Evolutionary conservation across 2,329 filamentous ascomycete species (phyloP), one percentile per base, ranked within the genome.

Genomic region (Colletotrichum echinochloae): DNA sequence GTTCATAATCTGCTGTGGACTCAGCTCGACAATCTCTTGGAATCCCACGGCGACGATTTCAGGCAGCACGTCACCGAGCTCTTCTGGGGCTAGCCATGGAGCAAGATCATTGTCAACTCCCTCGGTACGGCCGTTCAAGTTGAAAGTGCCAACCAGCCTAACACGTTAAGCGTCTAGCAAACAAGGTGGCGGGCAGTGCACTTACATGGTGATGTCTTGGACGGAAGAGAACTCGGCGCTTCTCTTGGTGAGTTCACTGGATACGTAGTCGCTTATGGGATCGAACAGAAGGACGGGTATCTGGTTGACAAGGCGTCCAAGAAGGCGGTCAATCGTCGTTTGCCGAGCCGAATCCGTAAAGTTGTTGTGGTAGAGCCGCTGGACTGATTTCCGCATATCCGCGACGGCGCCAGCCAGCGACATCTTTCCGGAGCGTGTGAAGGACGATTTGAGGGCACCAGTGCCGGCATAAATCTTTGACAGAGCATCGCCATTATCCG

Each of bases 1-100:
- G 74, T 97, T 97, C 94, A 99, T 98, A 77, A 99, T 98, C 77
- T 99, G 96, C 79, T 98, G 95, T 20, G 97, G 96, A 75, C 94
- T 98, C 56, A 99, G 84, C 77, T 97, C 94, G n/a, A 99, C 96
- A 73, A 99, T 98, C 80, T 99, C 96, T 78, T 99, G 96, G 76
- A 99, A 98, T 0, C 94, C 96, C 20, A 98, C 91, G 9, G 92
- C 94, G 61, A 97, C 90, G 46, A 99, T 93, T 69, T 95, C 93
- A 7, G 96, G 95, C 71, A 93, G 90, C 56, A 88, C 85, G 4
- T 89, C 80, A 6, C 89, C 86, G 12, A 86, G 76, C 48, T 80
- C 79, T 5, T 87, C 82, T 0, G 93, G 93, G 77, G 92, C 94
- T 5, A 99, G 84, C 96, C 96, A 99, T 2, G 91, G 85, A 0